phyloP scores from a whole-genome alignment of 441 rosid genomes.

The Lagerstroemia fauriei region DNA sequence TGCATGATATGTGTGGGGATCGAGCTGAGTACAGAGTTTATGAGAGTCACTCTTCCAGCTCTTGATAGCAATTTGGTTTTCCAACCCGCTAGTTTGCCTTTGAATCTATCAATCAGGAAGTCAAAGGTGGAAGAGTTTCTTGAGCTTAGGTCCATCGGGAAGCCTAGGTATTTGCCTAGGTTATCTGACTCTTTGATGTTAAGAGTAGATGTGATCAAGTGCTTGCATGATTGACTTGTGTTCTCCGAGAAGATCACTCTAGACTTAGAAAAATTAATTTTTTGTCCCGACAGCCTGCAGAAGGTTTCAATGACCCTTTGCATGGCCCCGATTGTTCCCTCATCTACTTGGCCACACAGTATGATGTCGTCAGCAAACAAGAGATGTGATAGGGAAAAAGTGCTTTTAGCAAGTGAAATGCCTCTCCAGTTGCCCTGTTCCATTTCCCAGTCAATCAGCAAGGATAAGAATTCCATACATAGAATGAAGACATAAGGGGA shows the following conservation, averaged over 20 bases:
- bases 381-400: background rate
- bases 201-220: too few relatives aligned
- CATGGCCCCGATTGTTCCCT: background rate
- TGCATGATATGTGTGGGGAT: background rate
- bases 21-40: background rate
- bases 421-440: background rate
- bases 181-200: background rate
- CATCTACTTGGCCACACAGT: background rate
- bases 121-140: background rate
- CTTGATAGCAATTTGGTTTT: background rate
- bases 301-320: background rate
- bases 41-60: background rate
- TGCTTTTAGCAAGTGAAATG: background rate
- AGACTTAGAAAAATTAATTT: background rate
- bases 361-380: background rate
- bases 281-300: background rate
- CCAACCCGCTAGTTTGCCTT: background rate
- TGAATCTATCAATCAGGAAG: background rate
- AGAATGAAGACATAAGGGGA: background rate
- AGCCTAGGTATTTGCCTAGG: background rate
- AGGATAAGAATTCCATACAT: background rate
- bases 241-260: background rate
- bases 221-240: background rate
- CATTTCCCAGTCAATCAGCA: background rate
- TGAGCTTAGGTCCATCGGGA: background rate